Evolutionary conservation across 2,329 filamentous ascomycete species (phyloP).

Genomic region (Botrytis medusae): DNA sequence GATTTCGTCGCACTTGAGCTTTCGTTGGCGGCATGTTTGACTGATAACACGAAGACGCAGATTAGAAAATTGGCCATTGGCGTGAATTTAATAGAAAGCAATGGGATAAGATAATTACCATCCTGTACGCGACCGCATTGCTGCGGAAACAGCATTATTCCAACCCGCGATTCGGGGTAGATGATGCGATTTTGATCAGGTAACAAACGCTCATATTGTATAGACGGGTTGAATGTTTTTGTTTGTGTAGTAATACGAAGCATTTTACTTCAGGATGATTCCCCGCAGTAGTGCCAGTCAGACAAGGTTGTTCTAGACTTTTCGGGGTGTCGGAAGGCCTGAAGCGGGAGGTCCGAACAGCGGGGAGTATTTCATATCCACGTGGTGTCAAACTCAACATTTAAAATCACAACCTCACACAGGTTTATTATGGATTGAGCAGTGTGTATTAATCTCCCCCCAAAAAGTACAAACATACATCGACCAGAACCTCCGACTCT

Average conservation of each 20-base stretch:
- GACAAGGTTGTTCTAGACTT: neutral
- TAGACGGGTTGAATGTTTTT: neutral
- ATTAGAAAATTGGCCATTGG: conserved; percentile 19
- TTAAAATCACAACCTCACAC: neutral
- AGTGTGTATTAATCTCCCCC: neutral
- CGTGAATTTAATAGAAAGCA: neutral
- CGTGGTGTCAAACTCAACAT: neutral
- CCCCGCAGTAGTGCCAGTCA: conserved; percentile 1
- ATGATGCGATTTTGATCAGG: neutral
- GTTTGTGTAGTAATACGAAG: neutral
- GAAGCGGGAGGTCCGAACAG: neutral
- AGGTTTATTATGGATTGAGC: neutral
- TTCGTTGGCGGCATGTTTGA: conserved; percentile 57
- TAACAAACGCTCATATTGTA: neutral
- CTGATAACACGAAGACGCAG: conserved; percentile 34
- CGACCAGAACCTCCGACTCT: neutral
- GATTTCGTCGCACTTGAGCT: conserved; percentile 65
- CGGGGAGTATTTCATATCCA: neutral
- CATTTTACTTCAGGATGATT: conserved; percentile 7
- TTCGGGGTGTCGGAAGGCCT: neutral
- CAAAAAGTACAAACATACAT: neutral
- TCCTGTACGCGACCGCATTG: conserved; percentile 43
- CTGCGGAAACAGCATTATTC: conserved; percentile 24
- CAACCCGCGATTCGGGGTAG: neutral
- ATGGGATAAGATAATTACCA: conserved; percentile 34